Base-by-base conservation (phyloP, 306 rosid genomes). In the Quercus mongolica region DNA sequence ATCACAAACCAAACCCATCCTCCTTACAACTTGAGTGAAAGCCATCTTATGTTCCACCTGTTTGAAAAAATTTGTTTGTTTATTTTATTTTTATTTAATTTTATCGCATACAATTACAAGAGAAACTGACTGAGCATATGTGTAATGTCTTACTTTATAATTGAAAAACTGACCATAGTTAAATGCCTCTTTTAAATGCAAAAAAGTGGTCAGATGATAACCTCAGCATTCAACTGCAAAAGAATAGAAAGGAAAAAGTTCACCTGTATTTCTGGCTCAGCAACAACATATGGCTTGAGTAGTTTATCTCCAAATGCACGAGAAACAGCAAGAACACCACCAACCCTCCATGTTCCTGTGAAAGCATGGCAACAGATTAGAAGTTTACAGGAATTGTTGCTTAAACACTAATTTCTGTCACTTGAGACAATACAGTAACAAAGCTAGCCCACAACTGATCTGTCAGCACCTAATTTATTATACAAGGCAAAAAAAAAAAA, bases 211-310 rank as follows among this genome's bases (percentile, higher is more conserved):
- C 78, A 74, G 62, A 51, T 54, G 18, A 31, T 30, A 15, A 64
- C 20, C 4, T 64, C 14, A 3, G 46, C 71, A 64, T 64, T 64
- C 46, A 64, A 3, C 5, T 18, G 70, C 21, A 30, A 65, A 65
- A 17, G 70, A 28, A 64, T 31, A 31, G 46, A 31, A 17, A 28
- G 17, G 44, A 7, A 5, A 7, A 74, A 59, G 55, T 71, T 38
- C 69, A 93, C 97, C 97, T 89, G 89, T 83, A 93, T 93, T 83
- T 93, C 98, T 28, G 98, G 98, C 78, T 93, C 98, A 70, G 98
- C 98, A 80, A 93, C 93, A 51, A 93, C 98, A 67, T 77, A 93
- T 17, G 90, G 98, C 82, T 90, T 91, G 44, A 93, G 92, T 82
- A 91, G 85, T 79, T 86, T 93, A 78, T 93, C 98, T 71, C 98